phyloP scores from a whole-genome alignment of 495 filamentous ascomycete species.

The Penicillium dipodomyicola region DNA sequence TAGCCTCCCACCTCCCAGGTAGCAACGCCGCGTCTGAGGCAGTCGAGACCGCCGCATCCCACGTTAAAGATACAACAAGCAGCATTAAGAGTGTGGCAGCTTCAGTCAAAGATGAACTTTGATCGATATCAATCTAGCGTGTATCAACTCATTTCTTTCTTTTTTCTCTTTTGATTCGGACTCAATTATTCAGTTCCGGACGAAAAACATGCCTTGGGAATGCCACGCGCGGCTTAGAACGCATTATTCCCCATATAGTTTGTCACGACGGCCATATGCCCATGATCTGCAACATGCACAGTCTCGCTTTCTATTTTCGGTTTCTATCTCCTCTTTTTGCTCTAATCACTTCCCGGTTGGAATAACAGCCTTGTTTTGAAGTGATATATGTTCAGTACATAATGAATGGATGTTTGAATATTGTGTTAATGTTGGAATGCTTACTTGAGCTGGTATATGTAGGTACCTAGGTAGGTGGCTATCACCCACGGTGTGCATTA shows the following conservation, averaged over 20 bases:
- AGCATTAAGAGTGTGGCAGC: slow-evolving; percentile 31
- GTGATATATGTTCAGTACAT: slow-evolving; percentile 22
- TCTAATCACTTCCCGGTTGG: slow-evolving; percentile 3
- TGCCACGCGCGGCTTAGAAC: slow-evolving; percentile 19
- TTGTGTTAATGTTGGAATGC: neutral
- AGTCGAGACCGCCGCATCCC: slow-evolving; percentile 45
- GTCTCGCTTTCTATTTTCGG: slow-evolving; percentile 18
- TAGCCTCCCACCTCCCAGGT: slow-evolving; percentile 30
- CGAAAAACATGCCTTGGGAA: slow-evolving; percentile 13
- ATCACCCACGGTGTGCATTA: neutral
- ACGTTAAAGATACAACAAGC: slow-evolving; percentile 43
- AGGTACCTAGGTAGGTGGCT: neutral
- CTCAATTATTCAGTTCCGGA: slow-evolving; percentile 11
- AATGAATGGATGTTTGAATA: slow-evolving; percentile 9
- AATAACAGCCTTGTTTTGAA: slow-evolving; percentile 7
- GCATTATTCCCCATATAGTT: slow-evolving; percentile 47
- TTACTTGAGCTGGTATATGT: neutral
- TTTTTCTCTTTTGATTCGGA: slow-evolving; percentile 8
- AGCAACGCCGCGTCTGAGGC: slow-evolving; percentile 38
- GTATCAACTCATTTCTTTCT: slow-evolving; percentile 13
- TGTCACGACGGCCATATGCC: slow-evolving; percentile 31
- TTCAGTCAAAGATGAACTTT: slow-evolving; percentile 58
- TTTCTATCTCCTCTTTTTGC: slow-evolving; percentile 6
- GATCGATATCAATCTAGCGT: slow-evolving; percentile 12
- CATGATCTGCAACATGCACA: slow-evolving; percentile 28